Base-by-base conservation (phyloP, 805 yeast species). In the Saccharomycopsis vini region DNA sequence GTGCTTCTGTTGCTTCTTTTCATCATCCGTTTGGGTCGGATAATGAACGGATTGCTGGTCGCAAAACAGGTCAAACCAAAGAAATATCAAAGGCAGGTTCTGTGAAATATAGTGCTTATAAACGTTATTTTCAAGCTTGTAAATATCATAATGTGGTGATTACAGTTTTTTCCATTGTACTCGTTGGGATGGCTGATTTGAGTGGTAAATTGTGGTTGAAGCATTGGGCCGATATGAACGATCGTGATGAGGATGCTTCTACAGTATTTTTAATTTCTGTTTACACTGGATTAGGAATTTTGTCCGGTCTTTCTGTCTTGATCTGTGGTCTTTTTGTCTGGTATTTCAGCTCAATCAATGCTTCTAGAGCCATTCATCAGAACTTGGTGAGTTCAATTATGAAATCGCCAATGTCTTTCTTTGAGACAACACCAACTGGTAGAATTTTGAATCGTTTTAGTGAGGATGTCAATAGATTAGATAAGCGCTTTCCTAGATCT, bases 361-460 rank as follows among this genome's bases (percentile, higher is more conserved):
- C 79, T 1, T 72, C 86, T 0, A 68, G 63, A 30, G 61, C 58
- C 13, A 58, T 81, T 40, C 87, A 80, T 55, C 72, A 72, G 50
- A 60, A 62, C 21, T 75, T 80, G 83, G 67, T 78, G 16, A 56
- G 67, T 28, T 69, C 66, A 26, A 63, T 86, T 18, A 63, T 86
- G 50, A 76, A 75, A 46, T 77, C 89, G 1, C 94, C 94, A 39
- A 83, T 85, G 89, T 64, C 79, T 10, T 87, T 77, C 56, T 77
- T 85, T 70, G 95, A 87, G 58, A 73, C 85, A 10, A 81, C 92
- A 0, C 95, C 95, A 4, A 68, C 83, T 63, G 95, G 95, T 3
- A 71, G 95, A 54, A 81, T 86, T 46, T 64, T 87, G 59, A 86
- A 84, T 62, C 66, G 95, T 52, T 86, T 86, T 59, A 71, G 82